Conservation (phyloP, 805 yeast genomes). For the Yamadazyma endophytica region DNA sequence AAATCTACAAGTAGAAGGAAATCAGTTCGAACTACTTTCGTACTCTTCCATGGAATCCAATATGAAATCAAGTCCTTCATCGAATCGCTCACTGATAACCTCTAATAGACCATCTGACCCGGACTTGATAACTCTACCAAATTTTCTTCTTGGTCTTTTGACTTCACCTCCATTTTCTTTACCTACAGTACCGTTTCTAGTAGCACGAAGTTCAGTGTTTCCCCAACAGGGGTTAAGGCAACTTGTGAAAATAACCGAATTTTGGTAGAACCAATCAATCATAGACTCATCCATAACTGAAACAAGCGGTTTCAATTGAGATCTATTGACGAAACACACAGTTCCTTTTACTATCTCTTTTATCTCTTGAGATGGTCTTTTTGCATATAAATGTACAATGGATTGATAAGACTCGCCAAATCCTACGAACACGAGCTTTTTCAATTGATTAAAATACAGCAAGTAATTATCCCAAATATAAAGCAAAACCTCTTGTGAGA, state of each 20-base stretch:
- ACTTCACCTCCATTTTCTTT: constrained; percentile 23
- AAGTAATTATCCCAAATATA: constrained; percentile 91
- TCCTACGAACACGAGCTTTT: constrained; percentile 76
- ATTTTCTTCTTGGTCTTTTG: constrained; percentile 83
- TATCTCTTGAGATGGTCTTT: constrained; percentile 55
- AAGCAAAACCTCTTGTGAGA: constrained; percentile 72
- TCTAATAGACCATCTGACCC: constrained; percentile 71
- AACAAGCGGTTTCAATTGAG: constrained; percentile 70
- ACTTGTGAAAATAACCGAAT: constrained; percentile 78
- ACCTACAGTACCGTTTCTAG: constrained; percentile 14
- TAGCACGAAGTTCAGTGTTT: constrained; percentile 17
- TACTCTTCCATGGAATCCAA: constrained; percentile 67
- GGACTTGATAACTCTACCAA: constrained; percentile 81
- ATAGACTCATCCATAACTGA: constrained; percentile 86
- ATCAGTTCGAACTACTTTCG: constrained; percentile 4
- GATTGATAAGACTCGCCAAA: constrained; percentile 88
- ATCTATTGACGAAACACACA: constrained; percentile 63
- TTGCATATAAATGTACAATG: constrained; percentile 82
- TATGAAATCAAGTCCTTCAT: constrained; percentile 81
- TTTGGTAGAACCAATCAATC: constrained; percentile 87
- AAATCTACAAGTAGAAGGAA: too few relatives aligned
- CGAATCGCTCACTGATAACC: constrained; percentile 74
- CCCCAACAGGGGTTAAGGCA: constrained; percentile 75
- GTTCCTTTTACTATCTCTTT: constrained; percentile 63
- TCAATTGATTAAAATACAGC: constrained; percentile 60